Evolutionary conservation across 805 yeast species (phyloP).

Genomic region (Monosporozyma unispora): DNA sequence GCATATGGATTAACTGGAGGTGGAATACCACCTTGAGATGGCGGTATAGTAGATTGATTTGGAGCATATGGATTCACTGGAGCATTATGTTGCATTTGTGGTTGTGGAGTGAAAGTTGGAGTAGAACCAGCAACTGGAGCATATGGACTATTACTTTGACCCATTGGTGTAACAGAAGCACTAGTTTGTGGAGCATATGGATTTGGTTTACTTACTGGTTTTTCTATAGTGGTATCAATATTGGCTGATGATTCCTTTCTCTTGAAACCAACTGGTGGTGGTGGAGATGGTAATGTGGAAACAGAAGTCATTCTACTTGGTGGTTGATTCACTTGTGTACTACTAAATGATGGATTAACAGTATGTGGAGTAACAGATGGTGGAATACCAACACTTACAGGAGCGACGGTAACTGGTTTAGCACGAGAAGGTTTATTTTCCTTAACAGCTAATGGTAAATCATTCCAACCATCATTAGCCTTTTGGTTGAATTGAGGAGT

Average conservation of each 20-base stretch:
- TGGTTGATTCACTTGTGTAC: not conserved
- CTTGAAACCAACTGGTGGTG: not conserved
- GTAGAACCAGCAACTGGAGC: slow-evolving; percentile 3
- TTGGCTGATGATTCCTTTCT: not conserved
- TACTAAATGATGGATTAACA: not conserved
- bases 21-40: slow-evolving; percentile 3
- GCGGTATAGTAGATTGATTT: slow-evolving; percentile 11
- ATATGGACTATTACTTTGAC: slow-evolving; percentile 1
- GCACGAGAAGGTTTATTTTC: slow-evolving; percentile 27
- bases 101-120: slow-evolving; percentile 11
- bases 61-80: slow-evolving; percentile 35
- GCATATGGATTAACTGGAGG: slow-evolving; percentile 33
- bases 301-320: not conserved
- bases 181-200: slow-evolving; percentile 5
- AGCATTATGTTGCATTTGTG: slow-evolving; percentile 10
- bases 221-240: not conserved
- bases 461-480: slow-evolving; percentile 33
- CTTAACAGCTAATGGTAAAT: slow-evolving; percentile 26
- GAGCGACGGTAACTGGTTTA: slow-evolving; percentile 13
- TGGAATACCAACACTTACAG: not conserved
- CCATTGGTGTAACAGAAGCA: not conserved
- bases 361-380: not conserved
- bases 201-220: not conserved
- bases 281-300: not conserved
- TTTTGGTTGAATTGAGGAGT: slow-evolving; percentile 29